Evolutionary conservation across 2,329 filamentous ascomycete genomes (phyloP), one percentile per base, ranked within the genome.

Genomic region (Colletotrichum brevisporum): DNA sequence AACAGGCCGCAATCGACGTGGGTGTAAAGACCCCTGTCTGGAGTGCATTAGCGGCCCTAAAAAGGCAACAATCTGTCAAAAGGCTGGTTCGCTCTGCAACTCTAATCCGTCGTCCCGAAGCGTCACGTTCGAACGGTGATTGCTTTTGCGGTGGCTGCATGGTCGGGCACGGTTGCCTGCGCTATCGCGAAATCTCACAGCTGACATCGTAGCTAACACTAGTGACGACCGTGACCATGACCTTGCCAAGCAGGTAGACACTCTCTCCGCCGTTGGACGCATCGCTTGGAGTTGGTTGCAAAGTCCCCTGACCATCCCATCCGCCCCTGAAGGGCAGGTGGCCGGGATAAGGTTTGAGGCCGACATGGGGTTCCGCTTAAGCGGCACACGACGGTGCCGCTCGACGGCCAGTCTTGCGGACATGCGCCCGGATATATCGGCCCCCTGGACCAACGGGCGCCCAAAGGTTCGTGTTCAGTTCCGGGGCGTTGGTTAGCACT

Each of bases 341-440:
- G 39, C 63, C 41, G 51, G 50, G 63, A 61, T 61, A 27, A 21
- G 21, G 48, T 13, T 21, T 13, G 53, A 61, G 31, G 9, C 63
- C 27, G 48, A 36, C 18, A 53, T 50, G 56, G 56, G 56, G 56
- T 52, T 26, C 64, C 58, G 64, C 64, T 67, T 47, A 56, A 63
- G 26, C 58, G 64, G 64, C 64, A 67, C 63, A 39, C 27, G 24
- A 52, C 64, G 64, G 43, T 56, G 43, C 64, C 64, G 64, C 43
- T 56, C 18, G 24, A 63, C 43, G 26, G 18, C 36, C 54, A 31
- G 43, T 54, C 18, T 50, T 50, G 58, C 58, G 58, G 64, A 43
- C 58, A 24, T n/a, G 21, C 55, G 57, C 58, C 64, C 64, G 64
- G 64, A 56, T 67, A 51, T 52, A 51, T 63, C 64, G 64, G 63